Conservation (phyloP, 495 filamentous ascomycete genomes). For the Annulohypoxylon maeteangense region DNA sequence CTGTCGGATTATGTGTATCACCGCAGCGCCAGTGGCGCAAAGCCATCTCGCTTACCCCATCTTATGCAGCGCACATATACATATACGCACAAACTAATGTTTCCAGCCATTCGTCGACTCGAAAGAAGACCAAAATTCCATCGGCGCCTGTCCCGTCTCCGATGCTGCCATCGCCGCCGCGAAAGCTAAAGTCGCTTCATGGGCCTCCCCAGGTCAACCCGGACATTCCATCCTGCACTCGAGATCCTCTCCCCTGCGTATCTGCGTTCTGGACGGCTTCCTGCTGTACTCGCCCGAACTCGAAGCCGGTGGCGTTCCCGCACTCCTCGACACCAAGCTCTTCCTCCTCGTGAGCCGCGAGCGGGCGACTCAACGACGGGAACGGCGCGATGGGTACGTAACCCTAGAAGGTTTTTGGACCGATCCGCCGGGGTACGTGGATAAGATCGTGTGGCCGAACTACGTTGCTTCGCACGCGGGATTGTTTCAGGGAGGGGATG, state of each 20-base stretch:
- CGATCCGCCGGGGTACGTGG: slow-evolving; percentile 93
- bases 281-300: slow-evolving; percentile 72
- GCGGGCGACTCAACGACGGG: slow-evolving; percentile 72
- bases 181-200: slow-evolving; percentile 53
- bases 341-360: slow-evolving; percentile 74
- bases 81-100: slow-evolving; percentile 33
- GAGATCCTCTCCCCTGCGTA: slow-evolving; percentile 43
- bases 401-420: slow-evolving; percentile 92
- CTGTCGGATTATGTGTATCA: slow-evolving; percentile 14
- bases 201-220: slow-evolving; percentile 50
- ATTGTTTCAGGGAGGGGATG: slow-evolving; percentile 74
- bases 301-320: slow-evolving; percentile 54
- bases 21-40: background rate
- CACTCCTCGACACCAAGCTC: slow-evolving; percentile 74
- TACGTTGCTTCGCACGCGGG: slow-evolving; percentile 82
- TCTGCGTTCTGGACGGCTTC: slow-evolving; percentile 83
- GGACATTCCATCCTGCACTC: slow-evolving; percentile 47
- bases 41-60: background rate
- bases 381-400: slow-evolving; percentile 83
- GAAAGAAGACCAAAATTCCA: slow-evolving; percentile 80
- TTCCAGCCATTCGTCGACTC: slow-evolving; percentile 66
- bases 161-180: slow-evolving; percentile 52
- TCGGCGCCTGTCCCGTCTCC: slow-evolving; percentile 60
- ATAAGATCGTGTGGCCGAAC: slow-evolving; percentile 94
- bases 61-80: slow-evolving; percentile 6